These are phyloP conservation scores for Pulveroboletus ravenelii DNA, from an alignment of 768 basidiomycete genomes.

Conservation along the genomic window DNA sequence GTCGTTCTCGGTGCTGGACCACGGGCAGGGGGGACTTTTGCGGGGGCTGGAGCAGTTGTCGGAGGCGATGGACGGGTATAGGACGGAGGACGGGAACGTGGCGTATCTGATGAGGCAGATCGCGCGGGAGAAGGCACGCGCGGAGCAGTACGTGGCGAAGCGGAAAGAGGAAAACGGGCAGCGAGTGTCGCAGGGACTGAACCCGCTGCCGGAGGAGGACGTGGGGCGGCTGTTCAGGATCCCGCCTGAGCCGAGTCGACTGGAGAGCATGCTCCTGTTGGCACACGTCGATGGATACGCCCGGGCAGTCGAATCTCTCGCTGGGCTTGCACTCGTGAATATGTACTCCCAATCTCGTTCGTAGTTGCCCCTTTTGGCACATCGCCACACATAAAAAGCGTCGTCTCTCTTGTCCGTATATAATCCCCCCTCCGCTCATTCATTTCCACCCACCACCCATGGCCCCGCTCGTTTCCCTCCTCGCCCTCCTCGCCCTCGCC, in stretches of 20 bases:
- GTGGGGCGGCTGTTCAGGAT: slow-evolving; percentile 82
- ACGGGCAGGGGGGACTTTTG: slow-evolving; percentile 64
- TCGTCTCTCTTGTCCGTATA: neutral
- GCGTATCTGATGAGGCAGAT: slow-evolving; percentile 87
- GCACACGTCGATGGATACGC: slow-evolving; percentile 87
- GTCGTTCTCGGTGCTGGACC: slow-evolving; percentile 65
- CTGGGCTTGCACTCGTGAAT: slow-evolving; percentile 65
- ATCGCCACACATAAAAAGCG: neutral
- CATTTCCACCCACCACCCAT: slow-evolving; percentile 10
- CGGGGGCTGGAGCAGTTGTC: slow-evolving; percentile 80
- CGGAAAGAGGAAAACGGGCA: slow-evolving; percentile 83
- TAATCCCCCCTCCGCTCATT: slow-evolving; percentile 13
- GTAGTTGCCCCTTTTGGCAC: neutral
- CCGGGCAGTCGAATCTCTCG: slow-evolving; percentile 65
- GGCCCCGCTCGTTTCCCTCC: slow-evolving; percentile 37
- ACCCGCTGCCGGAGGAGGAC: slow-evolving; percentile 85
- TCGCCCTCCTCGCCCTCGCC: slow-evolving; percentile 42
- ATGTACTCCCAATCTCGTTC: slow-evolving; percentile 51
- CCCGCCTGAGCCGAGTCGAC: slow-evolving; percentile 79
- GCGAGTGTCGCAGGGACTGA: slow-evolving; percentile 76
- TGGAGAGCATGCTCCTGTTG: slow-evolving; percentile 81
- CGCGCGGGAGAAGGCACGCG: slow-evolving; percentile 73
- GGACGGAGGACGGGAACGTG: slow-evolving; percentile 88
- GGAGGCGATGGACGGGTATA: slow-evolving; percentile 80
- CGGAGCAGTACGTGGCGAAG: slow-evolving; percentile 76